Evolutionary conservation across 192 early-diverging fungal species (phyloP).

Genomic region (Entomortierella parvispora): DNA sequence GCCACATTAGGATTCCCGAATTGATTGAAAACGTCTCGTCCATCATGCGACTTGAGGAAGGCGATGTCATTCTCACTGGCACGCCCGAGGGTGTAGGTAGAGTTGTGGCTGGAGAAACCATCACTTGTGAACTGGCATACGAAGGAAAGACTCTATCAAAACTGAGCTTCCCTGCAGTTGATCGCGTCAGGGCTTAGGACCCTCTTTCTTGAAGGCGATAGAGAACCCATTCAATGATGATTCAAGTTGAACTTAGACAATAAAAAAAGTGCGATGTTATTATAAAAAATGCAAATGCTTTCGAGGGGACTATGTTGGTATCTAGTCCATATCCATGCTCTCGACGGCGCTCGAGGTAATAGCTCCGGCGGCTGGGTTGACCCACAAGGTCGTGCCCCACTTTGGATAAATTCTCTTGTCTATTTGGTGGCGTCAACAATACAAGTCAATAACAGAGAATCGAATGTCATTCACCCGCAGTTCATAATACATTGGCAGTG

Average conservation of each 20-base stretch:
- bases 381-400: constrained; percentile 83
- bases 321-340: constrained; percentile 53
- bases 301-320: background rate
- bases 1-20: constrained; percentile 69
- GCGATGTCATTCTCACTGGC: constrained; percentile 91
- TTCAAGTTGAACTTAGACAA: background rate
- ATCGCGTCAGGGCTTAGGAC: constrained; percentile 24
- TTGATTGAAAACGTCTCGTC: constrained; percentile 84
- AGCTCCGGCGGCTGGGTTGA: constrained; percentile 44
- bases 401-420: constrained; percentile 93
- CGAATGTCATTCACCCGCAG: background rate
- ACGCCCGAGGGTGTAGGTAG: constrained; percentile 92
- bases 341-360: constrained; percentile 13
- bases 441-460: background rate
- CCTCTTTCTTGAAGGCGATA: background rate
- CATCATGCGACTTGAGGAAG: constrained; percentile 89
- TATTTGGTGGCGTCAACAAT: background rate
- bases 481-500: too few species aligned
- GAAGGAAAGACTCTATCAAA: constrained; percentile 49
- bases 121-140: constrained; percentile 73
- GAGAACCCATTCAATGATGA: background rate
- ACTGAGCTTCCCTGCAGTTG: constrained; percentile 59
- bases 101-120: constrained; percentile 76
- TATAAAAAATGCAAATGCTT: constrained; percentile 21
- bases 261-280: constrained; percentile 11